Conservation (phyloP, 768 basidiomycete genomes). For the Xerocomus potaroensis region DNA sequence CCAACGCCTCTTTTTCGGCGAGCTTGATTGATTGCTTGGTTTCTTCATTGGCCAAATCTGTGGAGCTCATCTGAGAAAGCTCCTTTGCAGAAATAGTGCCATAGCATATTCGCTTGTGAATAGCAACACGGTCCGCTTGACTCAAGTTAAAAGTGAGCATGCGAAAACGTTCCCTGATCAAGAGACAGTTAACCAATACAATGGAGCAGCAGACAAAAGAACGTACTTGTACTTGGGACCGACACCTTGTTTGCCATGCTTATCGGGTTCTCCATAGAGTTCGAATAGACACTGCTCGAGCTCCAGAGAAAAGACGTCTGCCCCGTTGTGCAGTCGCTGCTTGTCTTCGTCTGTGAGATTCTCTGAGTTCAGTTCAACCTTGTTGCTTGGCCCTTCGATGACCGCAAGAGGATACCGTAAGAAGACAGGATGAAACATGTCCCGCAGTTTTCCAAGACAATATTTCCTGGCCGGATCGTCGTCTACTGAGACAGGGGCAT, state of each 20-base stretch:
- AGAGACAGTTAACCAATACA: conserved; percentile 2
- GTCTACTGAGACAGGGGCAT: conserved; percentile 34
- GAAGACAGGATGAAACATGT: conserved; percentile 68
- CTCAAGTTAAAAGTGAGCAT: conserved; percentile 86
- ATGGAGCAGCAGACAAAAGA: not conserved
- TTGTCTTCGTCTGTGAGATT: conserved; percentile 61
- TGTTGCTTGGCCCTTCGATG: conserved; percentile 27
- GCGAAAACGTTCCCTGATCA: conserved; percentile 77
- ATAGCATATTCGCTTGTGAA: conserved; percentile 76
- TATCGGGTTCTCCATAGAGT: conserved; percentile 74
- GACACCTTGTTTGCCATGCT: conserved; percentile 55
- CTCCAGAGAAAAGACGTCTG: conserved; percentile 61
- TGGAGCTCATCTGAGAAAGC: conserved; percentile 81
- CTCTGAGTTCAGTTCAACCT: conserved; percentile 44
- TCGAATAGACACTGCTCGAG: conserved; percentile 78
- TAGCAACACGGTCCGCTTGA: conserved; percentile 71
- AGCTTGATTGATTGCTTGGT: conserved; percentile 77
- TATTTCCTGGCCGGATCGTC: conserved; percentile 80
- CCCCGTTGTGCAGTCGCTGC: conserved; percentile 48
- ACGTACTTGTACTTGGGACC: conserved; percentile 79
- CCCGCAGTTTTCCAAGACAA: conserved; percentile 71
- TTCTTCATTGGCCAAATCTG: conserved; percentile 86
- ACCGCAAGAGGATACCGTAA: conserved; percentile 60
- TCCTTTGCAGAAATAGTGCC: conserved; percentile 62
- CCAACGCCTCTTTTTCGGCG: conserved; percentile 77